Percentiles rank a stretch among this genome's conserved stretches.
phyloP scores from a whole-genome alignment of 2,329 filamentous ascomycete genomes.

The Cladophialophora carrionii region DNA sequence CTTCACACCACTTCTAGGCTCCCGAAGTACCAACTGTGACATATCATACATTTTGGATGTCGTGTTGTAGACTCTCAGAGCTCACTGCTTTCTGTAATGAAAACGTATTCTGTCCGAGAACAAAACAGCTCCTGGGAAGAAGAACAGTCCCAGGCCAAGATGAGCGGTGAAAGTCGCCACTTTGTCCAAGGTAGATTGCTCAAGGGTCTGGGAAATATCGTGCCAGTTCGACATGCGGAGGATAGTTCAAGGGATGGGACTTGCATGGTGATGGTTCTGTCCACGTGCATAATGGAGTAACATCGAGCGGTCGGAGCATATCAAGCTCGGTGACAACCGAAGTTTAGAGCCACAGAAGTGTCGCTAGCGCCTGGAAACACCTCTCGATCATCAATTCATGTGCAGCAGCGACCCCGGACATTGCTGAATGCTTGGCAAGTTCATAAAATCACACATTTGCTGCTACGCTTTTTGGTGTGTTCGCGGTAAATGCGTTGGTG shows the following conservation, averaged over 20 bases:
- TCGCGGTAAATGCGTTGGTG: constrained; percentile 35
- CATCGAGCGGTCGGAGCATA: constrained; percentile 3
- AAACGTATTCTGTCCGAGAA: background rate
- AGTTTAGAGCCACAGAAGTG: constrained; percentile 1
- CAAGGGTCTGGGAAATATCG: background rate
- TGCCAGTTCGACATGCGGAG: constrained; percentile 10
- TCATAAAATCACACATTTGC: constrained; percentile 38
- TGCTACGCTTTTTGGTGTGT: constrained; percentile 28
- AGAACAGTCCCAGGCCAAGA: constrained; percentile 15
- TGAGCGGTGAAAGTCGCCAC: constrained; percentile 12
- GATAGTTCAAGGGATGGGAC: background rate
- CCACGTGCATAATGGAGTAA: constrained; percentile 7
- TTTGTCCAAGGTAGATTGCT: constrained; percentile 2
- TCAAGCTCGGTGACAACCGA: background rate
- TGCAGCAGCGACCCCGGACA: constrained; percentile 9
- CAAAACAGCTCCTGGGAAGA: constrained; percentile 7
- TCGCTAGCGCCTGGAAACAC: constrained; percentile 16
- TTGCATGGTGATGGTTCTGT: background rate
- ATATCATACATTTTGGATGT: constrained; percentile 18
- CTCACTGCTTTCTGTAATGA: constrained; percentile 1
- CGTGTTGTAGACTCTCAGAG: constrained; percentile 4
- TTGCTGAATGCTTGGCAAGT: constrained; percentile 5
- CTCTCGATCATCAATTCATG: constrained; percentile 23
- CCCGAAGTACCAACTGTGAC: constrained; percentile 1
- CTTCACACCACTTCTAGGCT: background rate